Percentiles rank a stretch among this genome's conserved stretches.
These are phyloP conservation scores for Setomelanomma holmii DNA, from an alignment of 2,329 filamentous ascomycete genomes.

Conservation along the genomic window DNA sequence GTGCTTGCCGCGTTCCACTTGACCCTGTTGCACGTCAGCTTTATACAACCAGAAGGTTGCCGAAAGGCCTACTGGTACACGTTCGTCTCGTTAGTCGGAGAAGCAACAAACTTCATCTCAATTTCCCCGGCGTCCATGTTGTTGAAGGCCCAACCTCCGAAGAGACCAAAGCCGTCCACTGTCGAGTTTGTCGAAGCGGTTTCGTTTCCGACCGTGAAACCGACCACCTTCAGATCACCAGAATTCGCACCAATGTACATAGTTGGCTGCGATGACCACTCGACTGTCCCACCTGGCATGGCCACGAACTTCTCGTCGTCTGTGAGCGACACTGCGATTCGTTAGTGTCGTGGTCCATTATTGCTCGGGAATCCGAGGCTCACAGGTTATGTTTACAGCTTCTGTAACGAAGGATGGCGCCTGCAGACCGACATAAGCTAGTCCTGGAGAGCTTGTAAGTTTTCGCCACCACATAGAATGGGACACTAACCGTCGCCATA, in stretches of 20 bases:
- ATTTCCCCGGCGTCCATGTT: constrained; percentile 15
- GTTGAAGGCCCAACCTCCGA: constrained; percentile 43
- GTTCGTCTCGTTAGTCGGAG: constrained; percentile 18
- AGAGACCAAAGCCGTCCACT: constrained; percentile 37
- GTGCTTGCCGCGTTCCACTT: neutral
- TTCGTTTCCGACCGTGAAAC: no score
- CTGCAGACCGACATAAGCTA: constrained; percentile 41
- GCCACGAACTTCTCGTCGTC: constrained; percentile 22
- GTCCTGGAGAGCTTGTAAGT: constrained; percentile 24
- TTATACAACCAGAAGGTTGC: neutral
- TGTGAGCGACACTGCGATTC: constrained; percentile 15
- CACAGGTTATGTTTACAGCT: constrained; percentile 41
- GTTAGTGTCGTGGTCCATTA: constrained; percentile 1
- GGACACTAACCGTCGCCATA: constrained; percentile 43
- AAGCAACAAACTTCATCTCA: constrained; percentile 27
- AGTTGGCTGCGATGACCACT: constrained; percentile 26
- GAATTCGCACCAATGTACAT: constrained; percentile 28
- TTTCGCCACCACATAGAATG: neutral
- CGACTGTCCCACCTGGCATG: constrained; percentile 24
- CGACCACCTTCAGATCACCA: constrained; percentile 30
- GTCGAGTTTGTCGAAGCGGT: no score
- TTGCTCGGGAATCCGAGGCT: neutral
- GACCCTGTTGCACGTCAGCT: neutral
- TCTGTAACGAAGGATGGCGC: constrained; percentile 20
- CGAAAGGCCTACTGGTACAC: constrained; percentile 21